Evolutionary conservation across 2,329 filamentous ascomycete genomes (phyloP), one percentile per base, ranked within the genome.

Genomic region (Diaporthe eres): DNA sequence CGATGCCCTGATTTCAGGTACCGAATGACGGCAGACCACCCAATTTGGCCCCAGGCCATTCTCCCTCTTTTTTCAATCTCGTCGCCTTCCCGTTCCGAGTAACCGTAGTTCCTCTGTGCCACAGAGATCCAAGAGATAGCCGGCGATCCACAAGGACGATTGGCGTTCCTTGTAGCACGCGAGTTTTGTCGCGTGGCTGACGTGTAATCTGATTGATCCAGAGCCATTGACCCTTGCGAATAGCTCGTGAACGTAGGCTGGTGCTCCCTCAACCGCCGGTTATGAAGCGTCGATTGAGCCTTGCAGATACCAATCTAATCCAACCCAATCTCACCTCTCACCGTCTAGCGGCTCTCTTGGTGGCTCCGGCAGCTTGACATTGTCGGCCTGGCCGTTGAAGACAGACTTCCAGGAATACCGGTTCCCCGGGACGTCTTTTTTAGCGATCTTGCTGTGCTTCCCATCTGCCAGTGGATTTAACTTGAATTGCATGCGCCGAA

Each of bases 1-100:
- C 37, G 19, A 9, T 74, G 72, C 72, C 72, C 72, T 74, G 72
- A 60, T 74, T 71, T 47, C 72, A 74, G 72, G 72, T 57, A 70
- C 55, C 34, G 28, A 51, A 74, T 74, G 72, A 74, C 72, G 72
- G 63, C 55, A 51, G 53, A 34, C 31, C 39, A 74, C 44, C 55
- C 22, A 61, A 47, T 25, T 39, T 25, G 17, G 68, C 37, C 39
- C 31, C 5, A 28, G 47, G 22, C 44, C 63, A 49, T 17, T 19
- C 8, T 67, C 28, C 15, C 12, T n/a, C 8, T n/a, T 25, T 34
- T 37, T 51, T 8, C 1, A 39, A 39, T 42, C 31, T 51, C 6
- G 22, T 39, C 63, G 47, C 34, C 31, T 53, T 39, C 15, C 13
- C 49, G 49, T 70, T 6, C 65, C 65, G 49, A 55, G 8, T n/a